Evolutionary conservation across 2,329 filamentous ascomycete species (phyloP), one percentile per base, ranked within the genome.

Genomic region (Aspergillus nomiae): DNA sequence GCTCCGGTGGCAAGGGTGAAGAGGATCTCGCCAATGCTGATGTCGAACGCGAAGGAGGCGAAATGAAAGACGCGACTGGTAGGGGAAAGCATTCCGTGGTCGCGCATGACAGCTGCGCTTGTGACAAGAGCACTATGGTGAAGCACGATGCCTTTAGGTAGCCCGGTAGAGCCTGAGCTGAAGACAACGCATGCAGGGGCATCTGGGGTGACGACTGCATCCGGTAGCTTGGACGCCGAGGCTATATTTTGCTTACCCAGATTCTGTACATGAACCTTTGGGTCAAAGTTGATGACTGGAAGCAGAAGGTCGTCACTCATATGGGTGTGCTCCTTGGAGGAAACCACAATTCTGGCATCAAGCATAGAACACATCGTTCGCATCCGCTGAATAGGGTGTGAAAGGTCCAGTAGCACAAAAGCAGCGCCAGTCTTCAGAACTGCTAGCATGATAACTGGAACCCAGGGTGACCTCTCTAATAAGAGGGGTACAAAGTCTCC

Each of bases 1-100:
- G 78, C 81, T 51, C 81, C 81, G 9, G 70, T 59, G 3, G 75
- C 73, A 5, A 81, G 78, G 0, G 80, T 78, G 4, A 77, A 61
- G 4, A 71, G 72, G 63, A 68, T 68, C 43, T 67, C 76, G 64
- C 65, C 61, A 34, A 81, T 67, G 51, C 71, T 75, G 12, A 73
- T 73, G 63, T 80, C 78, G 57, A 80, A 81, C 1, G 72, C 74
- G 61, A 76, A 79, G 3, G 74, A 76, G 2, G 74, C 70, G 62
- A 80, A 80, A 51, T 81, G 75, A 12, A 74, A 62, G 8, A 67
- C 58, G n/a, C 68, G 56, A 19, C n/a, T 26, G 16, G 45, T 24
- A 16, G 2, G 34, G 19, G 7, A n/a, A 5, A 56, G 9, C 21
- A 24, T 30, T 11, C 28, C 19, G 2, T 12, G 6, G 9, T 50